phyloP scores from a whole-genome alignment of 2,329 filamentous ascomycete genomes.

The Hymenoscyphus albidus region DNA sequence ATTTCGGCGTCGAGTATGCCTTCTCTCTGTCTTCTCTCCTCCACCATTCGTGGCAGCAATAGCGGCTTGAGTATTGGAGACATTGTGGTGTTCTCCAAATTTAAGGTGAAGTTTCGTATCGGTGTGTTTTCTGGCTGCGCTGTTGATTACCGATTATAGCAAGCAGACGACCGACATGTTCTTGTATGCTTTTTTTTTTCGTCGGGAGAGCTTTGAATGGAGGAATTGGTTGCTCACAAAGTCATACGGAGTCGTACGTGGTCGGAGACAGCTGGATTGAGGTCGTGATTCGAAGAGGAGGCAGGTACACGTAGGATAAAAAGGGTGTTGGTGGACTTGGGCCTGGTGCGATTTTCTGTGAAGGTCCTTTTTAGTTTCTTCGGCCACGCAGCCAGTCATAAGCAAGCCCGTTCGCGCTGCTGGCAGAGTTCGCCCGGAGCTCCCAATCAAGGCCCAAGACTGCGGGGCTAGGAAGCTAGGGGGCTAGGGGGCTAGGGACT shows the following conservation, averaged over 20 bases:
- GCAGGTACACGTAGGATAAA: conserved; percentile 31
- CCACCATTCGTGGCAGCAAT: conserved; percentile 50
- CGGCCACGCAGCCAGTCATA: conserved; percentile 9
- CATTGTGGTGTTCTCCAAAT: conserved; percentile 22
- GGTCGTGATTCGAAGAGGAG: conserved; percentile 19
- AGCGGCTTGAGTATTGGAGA: conserved; percentile 49
- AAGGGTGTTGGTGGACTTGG: conserved; percentile 11
- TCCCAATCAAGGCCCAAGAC: conserved; percentile 6
- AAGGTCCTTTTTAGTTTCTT: conserved; percentile 2
- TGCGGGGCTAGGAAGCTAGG: background rate
- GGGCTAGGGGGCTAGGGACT: background rate
- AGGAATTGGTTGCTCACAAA: conserved; percentile 11
- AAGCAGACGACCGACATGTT: conserved; percentile 27
- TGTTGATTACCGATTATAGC: conserved; percentile 22
- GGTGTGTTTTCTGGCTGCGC: conserved; percentile 9
- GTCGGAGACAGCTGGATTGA: conserved; percentile 26
- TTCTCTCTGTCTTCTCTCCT: conserved; percentile 46
- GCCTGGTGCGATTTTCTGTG: conserved; percentile 8
- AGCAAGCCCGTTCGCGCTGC: conserved; percentile 2
- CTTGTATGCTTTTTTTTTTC: conserved; percentile 15
- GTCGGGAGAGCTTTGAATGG: conserved; percentile 17
- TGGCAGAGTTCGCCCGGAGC: conserved; percentile 2
- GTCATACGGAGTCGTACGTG: conserved; percentile 28
- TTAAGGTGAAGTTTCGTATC: background rate
- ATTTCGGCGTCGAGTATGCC: conserved; percentile 31